Percentiles rank a stretch among this genome's conserved stretches.
These are phyloP conservation scores for Buxus sempervirens DNA, from an alignment of 164 flowering plant genomes.

Conservation along the genomic window DNA sequence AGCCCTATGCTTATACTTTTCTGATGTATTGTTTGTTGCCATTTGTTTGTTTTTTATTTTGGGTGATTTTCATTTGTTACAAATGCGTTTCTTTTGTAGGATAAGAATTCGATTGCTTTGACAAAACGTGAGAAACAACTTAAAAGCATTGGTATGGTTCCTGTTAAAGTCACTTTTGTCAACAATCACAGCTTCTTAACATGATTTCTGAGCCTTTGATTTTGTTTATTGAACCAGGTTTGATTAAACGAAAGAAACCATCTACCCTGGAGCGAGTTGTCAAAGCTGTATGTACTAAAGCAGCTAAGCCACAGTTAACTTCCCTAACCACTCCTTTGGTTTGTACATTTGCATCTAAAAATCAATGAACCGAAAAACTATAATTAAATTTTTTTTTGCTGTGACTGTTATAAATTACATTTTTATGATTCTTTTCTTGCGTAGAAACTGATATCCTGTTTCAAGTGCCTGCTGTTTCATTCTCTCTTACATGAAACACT, in stretches of 20 bases:
- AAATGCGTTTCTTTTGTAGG: slow-evolving; percentile 34
- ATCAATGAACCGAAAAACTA: no score
- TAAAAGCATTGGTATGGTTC: slow-evolving; percentile 59
- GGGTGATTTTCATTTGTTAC: not conserved
- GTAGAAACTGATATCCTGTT: no score
- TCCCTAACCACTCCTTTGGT: slow-evolving; percentile 8
- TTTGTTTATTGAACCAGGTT: slow-evolving; percentile 36
- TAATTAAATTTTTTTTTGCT: no score
- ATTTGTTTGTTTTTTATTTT: not conserved
- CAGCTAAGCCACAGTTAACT: slow-evolving; percentile 65
- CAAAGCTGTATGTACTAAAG: slow-evolving; percentile 55
- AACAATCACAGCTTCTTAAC: not conserved
- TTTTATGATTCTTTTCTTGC: no score
- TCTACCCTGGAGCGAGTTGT: slow-evolving; percentile 45
- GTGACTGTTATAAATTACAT: no score
- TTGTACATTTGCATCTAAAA: not conserved
- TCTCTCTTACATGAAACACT: no score
- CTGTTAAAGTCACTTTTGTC: not conserved
- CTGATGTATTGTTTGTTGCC: not conserved
- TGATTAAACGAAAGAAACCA: slow-evolving; percentile 66
- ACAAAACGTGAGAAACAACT: slow-evolving; percentile 78
- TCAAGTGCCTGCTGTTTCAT: no score
- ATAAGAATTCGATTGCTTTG: slow-evolving; percentile 42
- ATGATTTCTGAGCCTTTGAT: not conserved
- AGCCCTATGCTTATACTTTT: slow-evolving; percentile 3